Base-by-base conservation (phyloP, 306 rosid species). In the Sindora glabra region DNA sequence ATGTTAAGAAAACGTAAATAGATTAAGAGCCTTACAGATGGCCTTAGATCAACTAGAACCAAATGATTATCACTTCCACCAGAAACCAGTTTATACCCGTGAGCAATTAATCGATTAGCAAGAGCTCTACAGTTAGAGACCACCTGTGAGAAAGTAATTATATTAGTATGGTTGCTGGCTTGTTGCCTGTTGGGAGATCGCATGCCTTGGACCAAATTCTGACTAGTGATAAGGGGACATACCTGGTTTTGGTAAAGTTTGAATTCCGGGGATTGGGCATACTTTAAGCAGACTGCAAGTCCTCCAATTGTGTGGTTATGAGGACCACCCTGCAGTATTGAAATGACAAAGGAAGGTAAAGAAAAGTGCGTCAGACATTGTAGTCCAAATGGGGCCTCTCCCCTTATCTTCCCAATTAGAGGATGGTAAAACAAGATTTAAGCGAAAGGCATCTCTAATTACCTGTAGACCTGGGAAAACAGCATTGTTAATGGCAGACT, bases 281-380 rank as follows among this genome's bases (percentile, higher is more conserved):
- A 61, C 76, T 85, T 81, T 77, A 91, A 76, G 81, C 89, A 83
- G 47, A 88, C 96, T 5, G 98, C 87, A 42, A 91, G 92, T 55
- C 98, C 98, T 11, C 95, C 98, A 65, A 91, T 91, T 50, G 95
- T 91, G 83, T 91, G 91, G 72, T 91, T 91, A 72, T 87, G 98
- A 65, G 98, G 98, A 77, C 98, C 98, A 54, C 98, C 98, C 98
- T 91, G 74, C 62, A 81, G 26, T 17, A 51, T 62, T 30, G 74
- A 32, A 15, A 63, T 36, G 62, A 41, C 68, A 67, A 74, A 48
- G 64, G 40, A 18, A 39, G 64, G 24, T 65, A 45, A 56, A 51
- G 40, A 67, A 32, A 65, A 34, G 41, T 50, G 61, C 27, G 51
- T 30, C 25, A 5, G 17, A 66, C 47, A 27, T 18, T 16, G 45